Conservation (phyloP, 2,329 filamentous ascomycete species). For the Diaporthe humulicola region DNA sequence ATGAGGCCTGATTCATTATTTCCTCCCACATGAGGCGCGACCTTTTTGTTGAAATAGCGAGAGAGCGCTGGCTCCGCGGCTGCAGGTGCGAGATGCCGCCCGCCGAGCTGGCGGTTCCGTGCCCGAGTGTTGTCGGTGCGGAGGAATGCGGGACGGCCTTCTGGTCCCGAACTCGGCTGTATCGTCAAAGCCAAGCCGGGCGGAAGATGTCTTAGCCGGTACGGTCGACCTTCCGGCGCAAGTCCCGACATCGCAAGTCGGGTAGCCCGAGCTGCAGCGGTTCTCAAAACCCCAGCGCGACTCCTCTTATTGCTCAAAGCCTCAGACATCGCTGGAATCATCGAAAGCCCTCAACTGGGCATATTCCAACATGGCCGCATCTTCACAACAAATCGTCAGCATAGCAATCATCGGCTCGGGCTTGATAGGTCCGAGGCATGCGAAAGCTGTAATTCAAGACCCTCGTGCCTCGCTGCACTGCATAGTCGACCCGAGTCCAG, state of each 20-base stretch:
- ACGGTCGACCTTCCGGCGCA: background rate
- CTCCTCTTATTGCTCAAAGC: background rate
- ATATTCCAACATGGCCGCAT: background rate
- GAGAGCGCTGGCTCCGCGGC: background rate
- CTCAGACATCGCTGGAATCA: no score
- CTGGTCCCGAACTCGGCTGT: constrained; percentile 1
- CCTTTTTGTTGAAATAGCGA: background rate
- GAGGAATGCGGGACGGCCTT: background rate
- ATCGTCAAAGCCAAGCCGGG: background rate
- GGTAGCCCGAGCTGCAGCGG: no score
- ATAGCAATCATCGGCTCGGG: constrained; percentile 51
- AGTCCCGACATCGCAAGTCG: no score
- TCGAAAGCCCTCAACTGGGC: background rate
- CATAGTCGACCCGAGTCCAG: constrained; percentile 48
- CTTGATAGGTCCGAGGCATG: constrained; percentile 49
- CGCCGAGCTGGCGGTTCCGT: background rate
- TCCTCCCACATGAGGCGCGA: no score
- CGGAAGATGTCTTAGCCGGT: constrained; percentile 7
- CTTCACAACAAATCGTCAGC: background rate
- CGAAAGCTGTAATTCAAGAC: constrained; percentile 45
- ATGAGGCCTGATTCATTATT: background rate
- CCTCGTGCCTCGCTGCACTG: constrained; percentile 44
- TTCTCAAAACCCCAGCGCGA: background rate
- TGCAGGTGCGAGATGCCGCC: background rate
- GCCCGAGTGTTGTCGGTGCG: background rate